A percentile compares a stretch with the other conserved stretches of the same genome.
These are phyloP conservation scores for Scalesia atractyloides DNA, from an alignment of 129 eudicot species.

Conservation along the genomic window DNA sequence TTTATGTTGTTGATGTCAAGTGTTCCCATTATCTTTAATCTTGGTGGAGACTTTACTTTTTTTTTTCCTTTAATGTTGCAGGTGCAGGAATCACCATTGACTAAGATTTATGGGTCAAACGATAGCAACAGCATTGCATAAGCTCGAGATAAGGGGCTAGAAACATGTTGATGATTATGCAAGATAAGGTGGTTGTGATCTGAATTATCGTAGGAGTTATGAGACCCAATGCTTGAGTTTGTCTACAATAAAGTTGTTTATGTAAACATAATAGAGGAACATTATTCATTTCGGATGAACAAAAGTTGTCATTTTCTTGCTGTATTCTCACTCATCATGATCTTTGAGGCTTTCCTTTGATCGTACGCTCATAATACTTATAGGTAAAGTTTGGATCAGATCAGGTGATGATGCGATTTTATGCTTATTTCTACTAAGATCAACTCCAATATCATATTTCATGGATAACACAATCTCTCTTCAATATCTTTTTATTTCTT, in stretches of 20 bases:
- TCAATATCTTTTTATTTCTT: no score
- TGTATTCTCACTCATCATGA: not conserved
- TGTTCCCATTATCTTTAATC: not conserved
- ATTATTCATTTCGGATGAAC: not conserved
- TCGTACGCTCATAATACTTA: no score
- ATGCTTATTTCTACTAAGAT: no score
- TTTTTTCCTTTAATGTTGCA: not conserved
- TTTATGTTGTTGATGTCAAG: no score
- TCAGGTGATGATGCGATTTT: no score
- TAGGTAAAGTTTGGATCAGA: no score
- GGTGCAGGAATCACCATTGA: constrained; percentile 11
- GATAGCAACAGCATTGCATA: constrained; percentile 1
- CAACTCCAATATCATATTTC: no score
- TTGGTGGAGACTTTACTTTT: not conserved
- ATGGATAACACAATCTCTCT: no score
- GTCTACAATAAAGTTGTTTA: constrained; percentile 17
- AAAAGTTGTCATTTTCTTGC: constrained; percentile 5
- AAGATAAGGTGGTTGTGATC: constrained; percentile 2
- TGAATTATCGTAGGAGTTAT: not conserved
- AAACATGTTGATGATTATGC: not conserved
- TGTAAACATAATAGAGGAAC: constrained; percentile 19
- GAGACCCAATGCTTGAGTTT: not conserved
- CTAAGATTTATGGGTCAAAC: constrained; percentile 4
- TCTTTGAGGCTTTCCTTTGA: not conserved
- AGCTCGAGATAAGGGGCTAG: constrained; percentile 14